A percentile compares a stretch with the other conserved stretches of the same genome.
Conservation (phyloP, 2,329 filamentous ascomycete genomes). For the Sporothrix globosa region DNA sequence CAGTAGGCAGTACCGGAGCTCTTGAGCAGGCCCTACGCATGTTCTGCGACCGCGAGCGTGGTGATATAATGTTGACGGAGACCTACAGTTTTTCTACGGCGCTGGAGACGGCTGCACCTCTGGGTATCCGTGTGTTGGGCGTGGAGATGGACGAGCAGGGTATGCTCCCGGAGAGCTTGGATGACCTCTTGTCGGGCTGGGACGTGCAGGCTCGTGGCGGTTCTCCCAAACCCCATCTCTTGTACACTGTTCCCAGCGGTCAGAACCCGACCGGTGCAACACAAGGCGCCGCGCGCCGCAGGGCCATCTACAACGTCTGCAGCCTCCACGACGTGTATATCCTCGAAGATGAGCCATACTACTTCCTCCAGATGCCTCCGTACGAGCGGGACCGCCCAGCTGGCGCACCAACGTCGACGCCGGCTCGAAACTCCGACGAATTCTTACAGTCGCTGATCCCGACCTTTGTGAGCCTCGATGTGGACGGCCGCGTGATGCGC, state of each 20-base stretch:
- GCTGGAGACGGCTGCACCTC: conserved; percentile 59
- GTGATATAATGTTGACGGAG: conserved; percentile 81
- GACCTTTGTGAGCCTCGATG: conserved; percentile 76
- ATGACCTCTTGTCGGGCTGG: conserved; percentile 56
- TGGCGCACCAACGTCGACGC: conserved; percentile 37
- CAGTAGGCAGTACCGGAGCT: conserved; percentile 81
- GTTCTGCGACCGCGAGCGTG: conserved; percentile 69
- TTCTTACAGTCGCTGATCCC: conserved; percentile 76
- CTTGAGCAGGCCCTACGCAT: conserved; percentile 83
- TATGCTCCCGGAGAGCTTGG: conserved; percentile 56
- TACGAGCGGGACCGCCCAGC: conserved; percentile 62
- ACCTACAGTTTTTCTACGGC: conserved; percentile 86
- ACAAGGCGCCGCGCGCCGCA: conserved; percentile 67
- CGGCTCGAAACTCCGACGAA: conserved; percentile 51
- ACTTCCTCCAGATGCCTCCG: conserved; percentile 85
- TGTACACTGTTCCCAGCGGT: conserved; percentile 71
- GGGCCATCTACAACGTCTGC: conserved; percentile 74
- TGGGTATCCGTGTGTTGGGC: conserved; percentile 58
- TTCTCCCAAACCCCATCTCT: conserved; percentile 56
- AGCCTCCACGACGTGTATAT: conserved; percentile 86
- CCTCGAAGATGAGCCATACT: conserved; percentile 92
- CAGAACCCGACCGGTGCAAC: conserved; percentile 92
- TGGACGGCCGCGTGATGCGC: conserved; percentile 84
- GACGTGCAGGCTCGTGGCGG: conserved; percentile 49
- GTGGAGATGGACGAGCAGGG: conserved; percentile 58